phyloP scores from a whole-genome alignment of 2,329 filamentous ascomycete species.

The Cladosporium oxysporum region DNA sequence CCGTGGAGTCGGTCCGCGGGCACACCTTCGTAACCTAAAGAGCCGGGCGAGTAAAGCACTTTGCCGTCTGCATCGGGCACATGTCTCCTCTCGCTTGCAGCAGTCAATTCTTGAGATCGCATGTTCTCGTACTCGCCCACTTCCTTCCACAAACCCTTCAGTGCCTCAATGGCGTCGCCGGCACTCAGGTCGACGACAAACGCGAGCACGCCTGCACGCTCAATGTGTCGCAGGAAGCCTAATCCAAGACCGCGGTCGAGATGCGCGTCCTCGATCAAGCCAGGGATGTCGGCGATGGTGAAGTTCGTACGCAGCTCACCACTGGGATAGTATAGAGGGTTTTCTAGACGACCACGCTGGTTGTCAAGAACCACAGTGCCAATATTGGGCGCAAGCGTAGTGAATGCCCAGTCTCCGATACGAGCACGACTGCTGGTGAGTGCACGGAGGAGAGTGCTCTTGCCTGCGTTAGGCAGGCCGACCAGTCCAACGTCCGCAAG shows the following conservation, averaged over 20 bases:
- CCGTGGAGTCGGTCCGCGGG: constrained; percentile 18
- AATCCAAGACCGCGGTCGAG: constrained; percentile 88
- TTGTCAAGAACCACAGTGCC: constrained; percentile 93
- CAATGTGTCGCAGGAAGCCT: constrained; percentile 89
- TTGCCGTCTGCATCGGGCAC: constrained; percentile 48
- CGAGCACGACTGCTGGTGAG: constrained; percentile 86
- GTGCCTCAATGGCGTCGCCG: constrained; percentile 74
- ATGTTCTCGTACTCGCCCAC: constrained; percentile 84
- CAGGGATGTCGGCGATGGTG: constrained; percentile 93
- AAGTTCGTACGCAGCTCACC: constrained; percentile 71
- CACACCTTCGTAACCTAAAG: background rate
- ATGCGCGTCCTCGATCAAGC: constrained; percentile 88
- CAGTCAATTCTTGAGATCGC: constrained; percentile 69
- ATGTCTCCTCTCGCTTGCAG: constrained; percentile 60
- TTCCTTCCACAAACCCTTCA: constrained; percentile 86
- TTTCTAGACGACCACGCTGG: constrained; percentile 64
- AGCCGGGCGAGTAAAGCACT: constrained; percentile 50
- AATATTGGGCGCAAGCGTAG: constrained; percentile 90
- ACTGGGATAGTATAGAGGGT: constrained; percentile 31
- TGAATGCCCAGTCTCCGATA: constrained; percentile 95
- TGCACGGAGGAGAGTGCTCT: constrained; percentile 86
- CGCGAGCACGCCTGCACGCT: constrained; percentile 86
- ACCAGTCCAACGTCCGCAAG: constrained; percentile 94
- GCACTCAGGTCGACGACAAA: constrained; percentile 87
- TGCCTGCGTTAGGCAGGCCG: constrained; percentile 92